phyloP scores from a whole-genome alignment of 768 basidiomycete genomes.

The Ephemerocybe angulata region DNA sequence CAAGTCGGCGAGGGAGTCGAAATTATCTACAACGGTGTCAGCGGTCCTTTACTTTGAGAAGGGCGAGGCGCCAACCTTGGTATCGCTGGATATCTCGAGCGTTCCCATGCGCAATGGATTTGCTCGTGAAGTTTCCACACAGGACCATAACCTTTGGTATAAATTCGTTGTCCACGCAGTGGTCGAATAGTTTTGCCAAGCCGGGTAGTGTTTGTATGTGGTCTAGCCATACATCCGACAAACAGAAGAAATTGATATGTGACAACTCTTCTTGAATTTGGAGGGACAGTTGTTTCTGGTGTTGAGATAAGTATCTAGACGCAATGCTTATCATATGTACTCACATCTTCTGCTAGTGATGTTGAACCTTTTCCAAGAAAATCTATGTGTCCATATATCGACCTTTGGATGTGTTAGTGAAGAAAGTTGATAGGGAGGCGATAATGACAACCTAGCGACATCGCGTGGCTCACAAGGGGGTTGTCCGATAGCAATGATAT shows the following conservation, averaged over 20 bases:
- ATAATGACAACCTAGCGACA: slow-evolving; percentile 63
- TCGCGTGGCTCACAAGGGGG: slow-evolving; percentile 92
- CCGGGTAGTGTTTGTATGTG: slow-evolving; percentile 77
- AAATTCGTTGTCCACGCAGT: slow-evolving; percentile 81
- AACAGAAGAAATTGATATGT: slow-evolving; percentile 83
- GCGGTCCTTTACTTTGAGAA: neutral
- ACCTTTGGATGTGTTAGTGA: slow-evolving; percentile 42
- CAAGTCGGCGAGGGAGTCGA: slow-evolving; percentile 82
- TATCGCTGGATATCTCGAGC: slow-evolving; percentile 78
- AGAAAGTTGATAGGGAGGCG: neutral
- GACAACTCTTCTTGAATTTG: slow-evolving; percentile 67
- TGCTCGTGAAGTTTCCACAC: slow-evolving; percentile 93
- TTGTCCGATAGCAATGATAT: slow-evolving; percentile 93
- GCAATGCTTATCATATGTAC: slow-evolving; percentile 17
- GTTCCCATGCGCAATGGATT: slow-evolving; percentile 74
- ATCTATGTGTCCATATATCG: slow-evolving; percentile 94
- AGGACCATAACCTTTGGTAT: slow-evolving; percentile 88
- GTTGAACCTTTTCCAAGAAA: slow-evolving; percentile 94
- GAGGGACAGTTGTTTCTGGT: slow-evolving; percentile 57
- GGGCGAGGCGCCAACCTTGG: slow-evolving; percentile 52
- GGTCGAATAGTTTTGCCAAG: slow-evolving; percentile 82
- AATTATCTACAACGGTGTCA: slow-evolving; percentile 56
- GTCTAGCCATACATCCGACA: slow-evolving; percentile 97
- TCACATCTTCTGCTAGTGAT: slow-evolving; percentile 85
- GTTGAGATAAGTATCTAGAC: slow-evolving; percentile 5